phyloP scores from a whole-genome alignment of 495 filamentous ascomycete species.

The Pseudevernia furfuracea region DNA sequence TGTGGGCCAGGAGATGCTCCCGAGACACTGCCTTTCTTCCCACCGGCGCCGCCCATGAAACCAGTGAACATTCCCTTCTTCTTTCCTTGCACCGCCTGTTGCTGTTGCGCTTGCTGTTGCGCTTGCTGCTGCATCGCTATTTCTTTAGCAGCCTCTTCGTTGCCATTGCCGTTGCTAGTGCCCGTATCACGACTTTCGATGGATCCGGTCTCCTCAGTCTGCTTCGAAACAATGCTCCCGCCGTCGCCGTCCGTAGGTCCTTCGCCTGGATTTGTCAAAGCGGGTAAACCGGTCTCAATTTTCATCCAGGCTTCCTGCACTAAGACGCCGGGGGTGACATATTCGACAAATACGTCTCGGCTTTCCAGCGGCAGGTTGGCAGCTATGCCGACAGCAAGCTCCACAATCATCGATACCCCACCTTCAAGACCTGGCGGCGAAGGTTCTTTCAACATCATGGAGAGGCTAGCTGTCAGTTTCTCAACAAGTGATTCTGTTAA shows the following conservation, averaged over 20 bases:
- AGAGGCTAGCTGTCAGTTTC: constrained; percentile 61
- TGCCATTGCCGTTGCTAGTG: constrained; percentile 15
- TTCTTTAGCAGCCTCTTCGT: constrained; percentile 6
- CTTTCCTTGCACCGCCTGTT: constrained; percentile 26
- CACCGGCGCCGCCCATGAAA: constrained; percentile 38
- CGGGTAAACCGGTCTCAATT: constrained; percentile 66
- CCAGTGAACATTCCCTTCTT: constrained; percentile 45
- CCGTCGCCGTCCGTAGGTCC: constrained; percentile 37
- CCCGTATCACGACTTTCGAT: constrained; percentile 38
- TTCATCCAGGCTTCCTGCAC: constrained; percentile 73
- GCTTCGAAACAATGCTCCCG: constrained; percentile 35
- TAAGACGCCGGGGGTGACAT: constrained; percentile 63
- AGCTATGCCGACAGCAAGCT: constrained; percentile 79
- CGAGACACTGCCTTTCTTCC: constrained; percentile 18
- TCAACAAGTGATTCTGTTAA: constrained; percentile 63
- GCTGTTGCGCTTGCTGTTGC: constrained; percentile 16
- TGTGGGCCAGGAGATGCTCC: constrained; percentile 23
- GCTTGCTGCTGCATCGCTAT: constrained; percentile 8
- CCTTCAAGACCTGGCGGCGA: constrained; percentile 68
- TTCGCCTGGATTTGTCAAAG: constrained; percentile 51
- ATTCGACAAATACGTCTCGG: constrained; percentile 80
- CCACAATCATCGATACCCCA: constrained; percentile 84
- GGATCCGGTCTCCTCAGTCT: constrained; percentile 20
- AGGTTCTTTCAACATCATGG: constrained; percentile 65
- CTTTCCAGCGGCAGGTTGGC: constrained; percentile 84